These are phyloP conservation scores for Allantophomopsis cytisporea DNA, from an alignment of 2,329 filamentous ascomycete species.

Conservation along the genomic window DNA sequence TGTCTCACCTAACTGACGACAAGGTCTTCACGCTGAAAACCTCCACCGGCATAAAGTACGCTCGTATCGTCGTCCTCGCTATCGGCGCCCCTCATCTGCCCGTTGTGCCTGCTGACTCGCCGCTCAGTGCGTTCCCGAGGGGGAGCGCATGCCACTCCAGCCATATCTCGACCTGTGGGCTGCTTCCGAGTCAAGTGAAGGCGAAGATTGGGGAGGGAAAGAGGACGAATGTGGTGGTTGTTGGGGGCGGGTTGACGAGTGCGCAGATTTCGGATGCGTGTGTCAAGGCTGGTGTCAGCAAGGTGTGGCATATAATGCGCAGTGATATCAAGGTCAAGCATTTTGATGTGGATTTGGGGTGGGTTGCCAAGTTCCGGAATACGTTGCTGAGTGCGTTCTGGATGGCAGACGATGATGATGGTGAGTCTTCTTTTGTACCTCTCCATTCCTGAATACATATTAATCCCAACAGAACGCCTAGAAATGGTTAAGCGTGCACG, in stretches of 20 bases:
- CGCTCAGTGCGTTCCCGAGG: constrained; percentile 13
- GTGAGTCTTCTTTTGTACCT: constrained; percentile 56
- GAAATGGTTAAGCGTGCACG: constrained; percentile 50
- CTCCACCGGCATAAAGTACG: constrained; percentile 36
- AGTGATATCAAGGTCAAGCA: constrained; percentile 47
- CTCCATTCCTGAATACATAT: constrained; percentile 19
- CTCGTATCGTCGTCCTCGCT: constrained; percentile 53
- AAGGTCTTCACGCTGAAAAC: constrained; percentile 50
- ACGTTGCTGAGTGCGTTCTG: constrained; percentile 65
- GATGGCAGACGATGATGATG: constrained; percentile 59
- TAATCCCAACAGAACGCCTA: constrained; percentile 33
- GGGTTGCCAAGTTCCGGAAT: constrained; percentile 77
- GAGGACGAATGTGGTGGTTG: constrained; percentile 51
- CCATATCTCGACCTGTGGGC: constrained; percentile 1
- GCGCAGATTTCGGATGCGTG: constrained; percentile 60
- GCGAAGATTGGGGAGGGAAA: constrained; percentile 33
- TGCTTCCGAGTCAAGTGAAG: constrained; percentile 22
- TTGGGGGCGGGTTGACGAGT: constrained; percentile 66
- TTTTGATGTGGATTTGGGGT: constrained; percentile 64
- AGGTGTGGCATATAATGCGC: constrained; percentile 60
- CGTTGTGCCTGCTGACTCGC: constrained; percentile 19
- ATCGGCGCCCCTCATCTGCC: constrained; percentile 55
- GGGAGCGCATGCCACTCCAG: constrained; percentile 5
- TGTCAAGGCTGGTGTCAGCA: constrained; percentile 47
- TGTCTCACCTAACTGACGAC: not conserved